Percentiles rank a stretch among this genome's conserved stretches.
These are phyloP conservation scores for Syncephalis plumigaleata DNA, from an alignment of 371 early-diverging fungal species.

Conservation along the genomic window DNA sequence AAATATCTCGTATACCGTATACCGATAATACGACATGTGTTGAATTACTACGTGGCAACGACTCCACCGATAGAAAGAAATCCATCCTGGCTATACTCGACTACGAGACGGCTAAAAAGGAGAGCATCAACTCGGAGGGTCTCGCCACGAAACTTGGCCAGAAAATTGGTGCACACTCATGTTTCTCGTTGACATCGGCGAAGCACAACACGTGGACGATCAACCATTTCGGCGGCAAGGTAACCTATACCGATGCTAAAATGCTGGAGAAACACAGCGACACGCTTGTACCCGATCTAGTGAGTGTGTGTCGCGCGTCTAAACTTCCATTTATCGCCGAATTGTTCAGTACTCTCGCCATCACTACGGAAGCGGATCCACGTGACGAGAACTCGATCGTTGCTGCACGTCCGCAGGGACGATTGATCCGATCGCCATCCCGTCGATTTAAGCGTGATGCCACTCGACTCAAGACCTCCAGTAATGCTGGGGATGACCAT, in stretches of 20 bases:
- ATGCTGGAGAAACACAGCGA: slow-evolving; percentile 60
- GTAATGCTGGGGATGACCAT: no score
- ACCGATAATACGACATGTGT: slow-evolving; percentile 30
- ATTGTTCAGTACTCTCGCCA: slow-evolving; percentile 57
- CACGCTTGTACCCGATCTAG: slow-evolving; percentile 62
- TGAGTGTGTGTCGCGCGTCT: slow-evolving; percentile 58
- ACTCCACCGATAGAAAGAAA: slow-evolving; percentile 3
- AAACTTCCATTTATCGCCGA: slow-evolving; percentile 48
- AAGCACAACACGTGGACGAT: slow-evolving; percentile 31
- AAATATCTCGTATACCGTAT: slow-evolving; percentile 21
- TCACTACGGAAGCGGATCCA: slow-evolving; percentile 71
- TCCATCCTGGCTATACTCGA: not conserved
- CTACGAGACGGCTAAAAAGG: slow-evolving; percentile 15
- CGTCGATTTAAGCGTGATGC: slow-evolving; percentile 8
- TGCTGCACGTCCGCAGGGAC: slow-evolving; percentile 39
- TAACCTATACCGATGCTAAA: slow-evolving; percentile 48
- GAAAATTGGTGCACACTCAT: slow-evolving; percentile 9
- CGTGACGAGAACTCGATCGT: slow-evolving; percentile 56
- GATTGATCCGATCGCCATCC: slow-evolving; percentile 23
- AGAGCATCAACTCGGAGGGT: slow-evolving; percentile 14
- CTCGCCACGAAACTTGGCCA: slow-evolving; percentile 15
- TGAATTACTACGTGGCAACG: slow-evolving; percentile 21
- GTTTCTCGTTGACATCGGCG: not conserved
- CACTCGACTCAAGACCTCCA: slow-evolving; percentile 2
- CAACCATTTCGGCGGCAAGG: slow-evolving; percentile 55